Evolutionary conservation across 345 rosid genomes (phyloP), one percentile per base, ranked within the genome.

Genomic region (Camelina neglecta): DNA sequence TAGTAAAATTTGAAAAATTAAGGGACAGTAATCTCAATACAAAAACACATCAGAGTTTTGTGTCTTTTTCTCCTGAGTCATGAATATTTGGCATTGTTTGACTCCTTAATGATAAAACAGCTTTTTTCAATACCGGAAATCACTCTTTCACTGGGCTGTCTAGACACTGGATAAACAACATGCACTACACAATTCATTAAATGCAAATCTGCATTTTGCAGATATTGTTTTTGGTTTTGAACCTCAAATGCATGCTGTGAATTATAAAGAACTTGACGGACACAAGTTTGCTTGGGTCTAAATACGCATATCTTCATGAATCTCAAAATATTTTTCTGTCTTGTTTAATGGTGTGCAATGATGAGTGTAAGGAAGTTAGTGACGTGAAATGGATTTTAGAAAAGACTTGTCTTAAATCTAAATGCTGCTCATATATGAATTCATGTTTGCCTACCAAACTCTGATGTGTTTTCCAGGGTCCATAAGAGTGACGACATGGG

Each of bases 101-200:
- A 73, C 39, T 86, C 91, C 97, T 89, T 89, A 47, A 90, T 76
- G 55, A 11, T 60, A 18, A 57, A 79, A 64, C 83, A 90, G 97
- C 80, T 80, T 64, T 83, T 80, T 67, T 54, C 89, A 39, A 54
- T 69, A 79, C 77, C 9, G 85, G 78, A 69, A 72, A 83, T 77
- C 87, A 24, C 64, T 72, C 89, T 73, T 87, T 87, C 65, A 81
- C 75, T 68, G 97, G 97, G 60, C 74, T 94, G 49, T 89, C 96
- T 24, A 87, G 82, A 45, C 87, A 81, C 54, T 88, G 96, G 91
- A 69, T 85, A 23, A 88, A 82, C 84, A 88, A 41, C 65, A 23
- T 23, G 24, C 24, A 23, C 24, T 23, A 23, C 24, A 23, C 24
- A 23, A 35, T 59, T 78, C 29, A 44, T 67, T 36, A 61, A 55